Conservation (phyloP, 2,329 filamentous ascomycete species). For the Colletotrichum spinosum region DNA sequence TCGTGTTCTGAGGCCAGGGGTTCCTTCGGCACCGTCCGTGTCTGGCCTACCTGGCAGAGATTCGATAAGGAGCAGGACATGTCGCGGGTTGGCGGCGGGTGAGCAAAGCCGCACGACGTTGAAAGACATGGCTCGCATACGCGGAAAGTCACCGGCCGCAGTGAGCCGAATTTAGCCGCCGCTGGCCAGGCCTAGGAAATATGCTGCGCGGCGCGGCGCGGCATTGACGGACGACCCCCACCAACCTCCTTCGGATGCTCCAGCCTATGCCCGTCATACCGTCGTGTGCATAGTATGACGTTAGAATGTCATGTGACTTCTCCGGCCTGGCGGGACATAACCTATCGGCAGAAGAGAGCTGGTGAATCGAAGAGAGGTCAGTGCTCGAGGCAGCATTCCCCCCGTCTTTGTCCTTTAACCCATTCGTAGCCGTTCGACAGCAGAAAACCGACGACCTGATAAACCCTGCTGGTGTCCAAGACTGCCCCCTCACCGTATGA, state of each 20-base stretch:
- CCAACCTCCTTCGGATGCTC: constrained; percentile 33
- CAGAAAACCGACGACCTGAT: constrained; percentile 29
- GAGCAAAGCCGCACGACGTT: constrained; percentile 23
- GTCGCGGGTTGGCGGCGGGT: constrained; percentile 34
- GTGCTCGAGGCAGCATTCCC: constrained; percentile 19
- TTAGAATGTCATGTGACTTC: background rate
- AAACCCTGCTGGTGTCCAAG: background rate
- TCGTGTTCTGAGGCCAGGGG: too few relatives aligned
- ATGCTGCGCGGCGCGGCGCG: constrained; percentile 11
- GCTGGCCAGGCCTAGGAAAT: constrained; percentile 46
- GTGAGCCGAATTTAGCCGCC: constrained; percentile 54
- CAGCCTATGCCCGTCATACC: constrained; percentile 31
- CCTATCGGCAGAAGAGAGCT: background rate
- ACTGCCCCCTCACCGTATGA: background rate
- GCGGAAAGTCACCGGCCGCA: constrained; percentile 40
- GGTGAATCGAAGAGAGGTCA: constrained; percentile 6
- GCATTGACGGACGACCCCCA: constrained; percentile 24
- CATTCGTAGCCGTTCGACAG: constrained; percentile 34
- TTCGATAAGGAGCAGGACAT: constrained; percentile 33
- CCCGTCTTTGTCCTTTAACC: constrained; percentile 25
- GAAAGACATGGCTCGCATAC: constrained; percentile 18
- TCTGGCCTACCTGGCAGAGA: too few relatives aligned
- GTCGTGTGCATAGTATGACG: too few relatives aligned
- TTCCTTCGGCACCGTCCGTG: too few relatives aligned
- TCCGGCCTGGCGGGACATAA: constrained; percentile 1